Conservation (phyloP, 208 protist genomes). For the Spironucleus salmonicida region DNA sequence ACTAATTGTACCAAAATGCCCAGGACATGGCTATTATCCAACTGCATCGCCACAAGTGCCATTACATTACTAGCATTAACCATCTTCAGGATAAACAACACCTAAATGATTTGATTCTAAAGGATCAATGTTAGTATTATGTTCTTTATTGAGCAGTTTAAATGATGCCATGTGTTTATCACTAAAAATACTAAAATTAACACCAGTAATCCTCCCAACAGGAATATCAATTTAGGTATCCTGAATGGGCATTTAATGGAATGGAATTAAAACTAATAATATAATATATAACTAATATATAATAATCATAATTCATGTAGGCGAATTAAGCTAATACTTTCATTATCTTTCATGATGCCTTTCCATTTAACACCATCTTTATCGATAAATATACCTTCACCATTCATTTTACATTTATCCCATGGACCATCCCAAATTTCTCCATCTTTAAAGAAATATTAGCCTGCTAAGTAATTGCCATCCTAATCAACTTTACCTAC, state of each 20-base stretch:
- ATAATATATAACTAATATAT: too few species aligned
- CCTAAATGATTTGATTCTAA: background rate
- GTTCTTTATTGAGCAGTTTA: too few species aligned
- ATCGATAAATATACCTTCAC: background rate
- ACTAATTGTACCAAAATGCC: background rate
- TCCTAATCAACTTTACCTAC: background rate
- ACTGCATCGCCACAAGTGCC: background rate
- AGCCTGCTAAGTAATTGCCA: background rate
- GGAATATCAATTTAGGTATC: too few species aligned
- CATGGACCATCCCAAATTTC: background rate
- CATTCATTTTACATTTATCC: background rate
- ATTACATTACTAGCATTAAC: background rate
- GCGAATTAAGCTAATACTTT: too few species aligned
- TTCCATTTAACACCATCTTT: background rate
- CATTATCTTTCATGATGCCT: background rate
- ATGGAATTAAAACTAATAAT: too few species aligned
- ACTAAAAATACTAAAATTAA: too few species aligned
- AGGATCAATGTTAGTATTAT: too few species aligned
- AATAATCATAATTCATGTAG: too few species aligned
- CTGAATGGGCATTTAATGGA: too few species aligned
- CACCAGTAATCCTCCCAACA: too few species aligned
- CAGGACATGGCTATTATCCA: background rate
- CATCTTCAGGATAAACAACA: background rate
- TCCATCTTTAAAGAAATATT: background rate
- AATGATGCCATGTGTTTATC: too few species aligned